Conservation (phyloP, 306 rosid species). For the Cyclanthera cordifolia region DNA sequence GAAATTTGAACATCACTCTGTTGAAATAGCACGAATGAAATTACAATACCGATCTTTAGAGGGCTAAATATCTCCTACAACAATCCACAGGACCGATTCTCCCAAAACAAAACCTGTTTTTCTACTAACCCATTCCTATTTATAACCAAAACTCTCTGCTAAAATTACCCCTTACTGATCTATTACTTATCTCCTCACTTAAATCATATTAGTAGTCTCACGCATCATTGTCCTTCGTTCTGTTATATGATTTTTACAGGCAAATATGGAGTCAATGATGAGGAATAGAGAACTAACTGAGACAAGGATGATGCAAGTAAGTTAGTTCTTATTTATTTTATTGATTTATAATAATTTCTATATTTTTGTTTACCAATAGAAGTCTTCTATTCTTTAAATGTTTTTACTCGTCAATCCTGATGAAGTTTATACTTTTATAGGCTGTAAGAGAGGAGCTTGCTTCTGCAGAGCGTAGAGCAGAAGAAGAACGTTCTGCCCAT, state of each 20-base stretch:
- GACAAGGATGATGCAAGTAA: conserved; percentile 98
- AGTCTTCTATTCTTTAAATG: background rate
- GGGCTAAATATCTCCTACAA: too few relatives aligned
- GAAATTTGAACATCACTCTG: too few relatives aligned
- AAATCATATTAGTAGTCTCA: too few relatives aligned
- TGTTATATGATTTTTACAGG: conserved; percentile 33
- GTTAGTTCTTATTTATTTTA: too few relatives aligned
- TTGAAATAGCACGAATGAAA: too few relatives aligned
- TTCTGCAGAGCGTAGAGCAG: conserved; percentile 89
- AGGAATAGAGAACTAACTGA: conserved; percentile 87
- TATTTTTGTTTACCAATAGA: background rate
- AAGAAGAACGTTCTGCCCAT: conserved; percentile 90
- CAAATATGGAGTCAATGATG: conserved; percentile 82
- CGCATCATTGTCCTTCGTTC: conserved; percentile 2
- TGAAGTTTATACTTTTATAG: conserved; percentile 22
- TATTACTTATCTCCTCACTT: too few relatives aligned
- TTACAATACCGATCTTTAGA: too few relatives aligned
- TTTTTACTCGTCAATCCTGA: background rate
- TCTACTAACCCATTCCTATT: too few relatives aligned
- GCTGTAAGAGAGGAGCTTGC: conserved; percentile 92
- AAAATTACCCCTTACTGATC: too few relatives aligned
- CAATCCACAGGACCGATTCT: too few relatives aligned
- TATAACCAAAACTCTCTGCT: too few relatives aligned
- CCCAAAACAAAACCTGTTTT: too few relatives aligned
- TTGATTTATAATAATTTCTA: background rate